Base-by-base conservation (phyloP, 805 yeast species). In the Wickerhamomyces hampshirensis region DNA sequence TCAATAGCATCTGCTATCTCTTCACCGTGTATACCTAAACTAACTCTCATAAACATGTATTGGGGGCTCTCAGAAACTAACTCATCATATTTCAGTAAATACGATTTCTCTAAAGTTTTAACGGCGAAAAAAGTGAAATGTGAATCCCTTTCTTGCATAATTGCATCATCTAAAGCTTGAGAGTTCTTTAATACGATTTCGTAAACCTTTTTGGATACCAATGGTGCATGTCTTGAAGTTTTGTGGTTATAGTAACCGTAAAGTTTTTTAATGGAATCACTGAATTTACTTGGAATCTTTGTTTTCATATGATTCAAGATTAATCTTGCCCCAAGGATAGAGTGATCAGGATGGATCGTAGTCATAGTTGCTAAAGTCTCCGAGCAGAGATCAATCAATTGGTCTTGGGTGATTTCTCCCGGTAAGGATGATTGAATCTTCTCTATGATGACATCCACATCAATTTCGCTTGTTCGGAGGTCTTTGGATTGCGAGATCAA, bases 361-460 rank as follows among this genome's bases (percentile, higher is more conserved):
- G 98, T 87, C 96, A 93, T 85, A 58, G 83, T 84, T 26, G 98
- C 98, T 39, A 96, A 93, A 23, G 97, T 91, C 66, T 93, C 98
- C 27, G 98, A 96, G 12, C 45, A 39, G 29, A 44, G 24, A 34
- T 44, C 39, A 32, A 38, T 42, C 19, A 44, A 27, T 33, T 44
- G 42, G 13, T 18, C 33, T 17, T n/a, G n/a, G 2, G 33, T 29
- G 23, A 34, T n/a, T 21, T 15, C 24, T 5, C 28, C 26, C 16
- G 37, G 37, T 10, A 34, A 28, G 12, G 41, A 28, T 4, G n/a
- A 5, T 14, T 34, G 21, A 5, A 43, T 38, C 21, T 40, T 40
- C n/a, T 28, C 11, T 5, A 31, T 28, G 9, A 43, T 23, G 5
- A 12, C 3, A 1, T 17, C 34, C 10, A 36, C 6, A 18, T 40